Conservation (phyloP, 108 stramenopile species). For the Cyclotella atomus region DNA sequence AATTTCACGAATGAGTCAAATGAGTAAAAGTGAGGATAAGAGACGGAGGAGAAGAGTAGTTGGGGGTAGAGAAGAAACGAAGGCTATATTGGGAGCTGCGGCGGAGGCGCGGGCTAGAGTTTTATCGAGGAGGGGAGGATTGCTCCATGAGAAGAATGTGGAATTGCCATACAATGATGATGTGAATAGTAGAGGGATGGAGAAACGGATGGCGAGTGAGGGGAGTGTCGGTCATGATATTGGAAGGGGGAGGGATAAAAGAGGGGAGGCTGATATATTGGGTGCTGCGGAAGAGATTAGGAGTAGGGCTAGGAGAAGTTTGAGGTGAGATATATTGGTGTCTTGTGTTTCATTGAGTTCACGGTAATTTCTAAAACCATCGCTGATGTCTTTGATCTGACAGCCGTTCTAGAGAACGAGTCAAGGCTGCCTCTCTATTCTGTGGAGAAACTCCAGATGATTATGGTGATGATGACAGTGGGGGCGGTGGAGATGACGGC, state of each 20-base stretch:
- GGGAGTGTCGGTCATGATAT: not conserved
- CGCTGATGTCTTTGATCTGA: not conserved
- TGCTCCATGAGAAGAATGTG: not conserved
- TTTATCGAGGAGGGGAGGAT: constrained; percentile 2
- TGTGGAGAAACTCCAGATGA: constrained; percentile 20
- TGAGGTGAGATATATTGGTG: not conserved
- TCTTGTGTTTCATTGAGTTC: not conserved
- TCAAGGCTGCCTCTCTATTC: constrained; percentile 27
- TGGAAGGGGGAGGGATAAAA: not conserved
- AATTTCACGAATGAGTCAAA: constrained; percentile 10
- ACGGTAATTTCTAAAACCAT: no score
- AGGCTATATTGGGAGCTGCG: constrained; percentile 1
- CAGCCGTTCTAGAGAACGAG: constrained; percentile 37
- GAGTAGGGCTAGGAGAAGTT: constrained; percentile 30
- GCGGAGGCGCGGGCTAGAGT: constrained; percentile 5
- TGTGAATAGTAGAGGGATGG: not conserved
- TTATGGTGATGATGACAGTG: constrained; percentile 10
- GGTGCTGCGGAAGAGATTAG: constrained; percentile 40
- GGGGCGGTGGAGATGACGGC: constrained; percentile 12
- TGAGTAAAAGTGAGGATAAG: not conserved
- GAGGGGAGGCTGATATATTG: constrained; percentile 29
- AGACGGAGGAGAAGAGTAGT: no score
- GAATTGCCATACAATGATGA: not conserved
- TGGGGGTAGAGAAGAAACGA: not conserved
- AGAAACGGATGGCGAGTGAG: constrained; percentile 29